Evolutionary conservation across 257 asterid species (phyloP).

Genomic region (Galeopsis tetrahit): DNA sequence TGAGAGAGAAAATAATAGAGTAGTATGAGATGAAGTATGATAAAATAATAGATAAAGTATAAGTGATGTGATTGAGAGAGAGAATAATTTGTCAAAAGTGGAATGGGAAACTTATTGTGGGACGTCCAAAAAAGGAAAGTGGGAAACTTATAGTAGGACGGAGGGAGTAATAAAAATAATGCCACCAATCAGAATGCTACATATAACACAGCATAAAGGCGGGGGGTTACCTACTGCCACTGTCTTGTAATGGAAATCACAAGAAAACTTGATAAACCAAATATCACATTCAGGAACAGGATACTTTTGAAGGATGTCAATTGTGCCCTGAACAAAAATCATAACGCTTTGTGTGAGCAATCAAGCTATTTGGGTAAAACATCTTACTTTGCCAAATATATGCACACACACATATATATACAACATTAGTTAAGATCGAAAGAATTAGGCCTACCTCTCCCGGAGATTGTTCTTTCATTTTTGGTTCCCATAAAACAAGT

Average conservation of each 20-base stretch:
- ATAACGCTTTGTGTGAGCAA: conserved; percentile 30
- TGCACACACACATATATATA: conserved; percentile 15
- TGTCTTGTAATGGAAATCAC: conserved; percentile 79
- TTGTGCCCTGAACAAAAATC: conserved; percentile 72
- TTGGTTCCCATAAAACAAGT: conserved; percentile 96
- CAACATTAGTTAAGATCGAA: conserved; percentile 5
- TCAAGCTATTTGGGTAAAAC: background rate
- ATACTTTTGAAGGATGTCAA: conserved; percentile 91
- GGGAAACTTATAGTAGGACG: too few relatives aligned
- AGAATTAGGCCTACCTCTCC: conserved; percentile 76
- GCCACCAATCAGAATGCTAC: conserved; percentile 10
- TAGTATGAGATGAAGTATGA: too few relatives aligned
- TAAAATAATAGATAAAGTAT: too few relatives aligned
- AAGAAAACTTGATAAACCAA: conserved; percentile 97
- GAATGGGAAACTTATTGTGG: too few relatives aligned
- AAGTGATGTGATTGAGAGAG: too few relatives aligned
- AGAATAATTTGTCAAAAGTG: too few relatives aligned
- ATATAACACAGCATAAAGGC: background rate
- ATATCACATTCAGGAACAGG: conserved; percentile 98
- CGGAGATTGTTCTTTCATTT: conserved; percentile 92
- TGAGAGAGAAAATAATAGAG: too few relatives aligned
- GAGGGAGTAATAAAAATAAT: background rate
- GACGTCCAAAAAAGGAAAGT: too few relatives aligned
- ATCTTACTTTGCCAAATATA: background rate
- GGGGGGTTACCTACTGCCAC: conserved; percentile 78